Evolutionary conservation across 164 flowering plant genomes (phyloP).

Genomic region (Brasenia schreberi): DNA sequence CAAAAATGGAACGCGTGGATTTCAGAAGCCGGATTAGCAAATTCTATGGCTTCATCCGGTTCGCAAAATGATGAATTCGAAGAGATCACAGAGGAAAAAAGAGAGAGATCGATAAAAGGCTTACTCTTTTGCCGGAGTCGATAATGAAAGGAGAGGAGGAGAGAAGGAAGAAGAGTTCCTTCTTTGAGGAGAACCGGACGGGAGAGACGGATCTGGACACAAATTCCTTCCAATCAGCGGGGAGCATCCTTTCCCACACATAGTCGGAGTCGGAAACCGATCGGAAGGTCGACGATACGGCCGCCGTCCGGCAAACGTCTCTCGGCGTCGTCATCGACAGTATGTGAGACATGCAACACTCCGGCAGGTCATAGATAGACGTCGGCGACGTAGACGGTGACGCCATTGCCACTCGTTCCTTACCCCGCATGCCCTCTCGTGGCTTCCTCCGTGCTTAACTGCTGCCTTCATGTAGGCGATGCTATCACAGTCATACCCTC

Average conservation of each 20-base stretch:
- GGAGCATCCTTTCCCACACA: conserved; percentile 11
- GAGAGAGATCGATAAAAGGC: background rate
- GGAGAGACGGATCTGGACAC: conserved; percentile 8
- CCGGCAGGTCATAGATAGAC: conserved; percentile 6
- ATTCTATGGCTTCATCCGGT: too few species aligned
- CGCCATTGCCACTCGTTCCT: too few species aligned
- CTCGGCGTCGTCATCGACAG: conserved; percentile 15
- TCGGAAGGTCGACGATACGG: conserved; percentile 11
- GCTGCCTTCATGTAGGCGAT: too few species aligned
- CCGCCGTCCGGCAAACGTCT: conserved; percentile 12
- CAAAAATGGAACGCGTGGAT: too few species aligned
- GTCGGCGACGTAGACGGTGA: background rate
- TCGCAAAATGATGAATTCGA: background rate
- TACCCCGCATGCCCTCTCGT: too few species aligned
- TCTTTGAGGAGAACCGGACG: conserved; percentile 5
- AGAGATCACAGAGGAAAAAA: background rate
- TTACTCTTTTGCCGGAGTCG: conserved; percentile 4
- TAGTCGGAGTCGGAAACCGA: conserved; percentile 15
- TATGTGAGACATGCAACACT: conserved; percentile 10
- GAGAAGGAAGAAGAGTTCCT: conserved; percentile 12
- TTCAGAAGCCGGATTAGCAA: too few species aligned
- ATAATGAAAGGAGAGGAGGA: conserved; percentile 10
- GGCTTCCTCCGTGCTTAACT: too few species aligned
- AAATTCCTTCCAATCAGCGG: conserved; percentile 11
- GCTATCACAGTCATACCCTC: too few species aligned